Evolutionary conservation across 1,284 basidiomycete species (phyloP), one percentile per base, ranked within the genome.

Genomic region (Termitomyces sp.): DNA sequence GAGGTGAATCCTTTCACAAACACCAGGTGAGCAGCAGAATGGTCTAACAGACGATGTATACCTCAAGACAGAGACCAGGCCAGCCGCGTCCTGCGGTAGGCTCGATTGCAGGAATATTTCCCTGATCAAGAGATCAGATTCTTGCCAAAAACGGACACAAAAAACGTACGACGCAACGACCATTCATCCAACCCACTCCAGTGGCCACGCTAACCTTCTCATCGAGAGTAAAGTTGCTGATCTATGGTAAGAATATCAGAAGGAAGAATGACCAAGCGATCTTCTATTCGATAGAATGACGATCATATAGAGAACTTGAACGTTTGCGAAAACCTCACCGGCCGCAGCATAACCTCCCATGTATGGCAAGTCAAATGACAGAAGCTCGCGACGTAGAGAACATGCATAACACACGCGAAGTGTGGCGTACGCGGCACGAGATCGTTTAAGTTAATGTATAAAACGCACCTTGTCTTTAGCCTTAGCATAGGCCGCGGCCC

Each of bases 61-160:
- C 78, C 66, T 84, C 77, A n/a, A 86, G 71, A 66, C 89, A 92
- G 13, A 90, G 68, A 8, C 86, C 84, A 3, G 85, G 83, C 70
- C 70, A 79, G 28, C 68, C 72, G 30, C 67, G 65, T 42, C 69
- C 74, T 21, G 65, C 54, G 10, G 55, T 60, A 7, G 70, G 67
- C 36, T 74, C 68, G 34, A 78, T 66, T 1, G 70, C 50, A 7
- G 74, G 67, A 17, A 73, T 77, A 56, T 77, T 78, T 5, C 77
- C 77, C 75, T 75, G n/a, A 17, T 28, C 17, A 31, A 15, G n/a
- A 53, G 34, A n/a, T 48, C 5, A 51, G 33, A 74, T 76, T 51
- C 13, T 31, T 66, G 4, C 33, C 7, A 21, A 38, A 17, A 26
- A 21, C 40, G 4, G 15, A 41, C 15, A 15, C 24, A 17, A 24